These are phyloP conservation scores for Rhodotorula glutinis DNA, from an alignment of 1,284 basidiomycete species.

Conservation along the genomic window DNA sequence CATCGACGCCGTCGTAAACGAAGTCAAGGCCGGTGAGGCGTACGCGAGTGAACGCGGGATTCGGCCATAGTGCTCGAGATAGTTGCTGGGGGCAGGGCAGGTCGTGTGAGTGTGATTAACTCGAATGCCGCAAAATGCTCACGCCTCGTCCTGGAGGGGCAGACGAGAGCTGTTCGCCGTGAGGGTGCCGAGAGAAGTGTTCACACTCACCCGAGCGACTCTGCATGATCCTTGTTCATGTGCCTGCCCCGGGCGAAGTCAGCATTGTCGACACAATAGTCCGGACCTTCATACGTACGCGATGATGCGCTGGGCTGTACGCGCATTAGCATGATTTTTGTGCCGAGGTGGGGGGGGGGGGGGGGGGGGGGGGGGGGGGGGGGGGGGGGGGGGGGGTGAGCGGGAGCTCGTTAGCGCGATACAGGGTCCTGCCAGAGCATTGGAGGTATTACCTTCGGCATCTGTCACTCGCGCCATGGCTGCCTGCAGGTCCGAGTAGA, in stretches of 20 bases:
- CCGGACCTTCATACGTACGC: neutral
- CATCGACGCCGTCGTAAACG: conserved; percentile 17
- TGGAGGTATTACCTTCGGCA: conserved; percentile 2
- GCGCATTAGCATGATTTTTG: too few species aligned
- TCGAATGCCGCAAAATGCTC: too few species aligned
- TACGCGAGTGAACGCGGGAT: conserved; percentile 2
- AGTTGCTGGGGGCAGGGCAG: conserved; percentile 9
- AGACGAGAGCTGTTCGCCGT: too few species aligned
- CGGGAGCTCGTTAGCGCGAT: too few species aligned
- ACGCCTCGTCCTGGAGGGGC: too few species aligned
- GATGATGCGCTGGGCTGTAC: conserved; percentile 14
- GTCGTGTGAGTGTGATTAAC: too few species aligned
- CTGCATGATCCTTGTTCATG: conserved; percentile 30
- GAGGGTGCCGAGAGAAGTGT: too few species aligned
- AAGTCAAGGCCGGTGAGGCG: conserved; percentile 11
- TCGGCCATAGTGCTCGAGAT: conserved; percentile 20
- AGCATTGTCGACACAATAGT: neutral
- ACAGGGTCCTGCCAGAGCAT: too few species aligned
- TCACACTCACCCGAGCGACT: conserved; percentile 7
- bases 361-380: neutral
- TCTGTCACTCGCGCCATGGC: conserved; percentile 3
- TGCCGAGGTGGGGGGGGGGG: neutral
- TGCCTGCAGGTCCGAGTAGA: too few species aligned
- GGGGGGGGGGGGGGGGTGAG: too few species aligned
- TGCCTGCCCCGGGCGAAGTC: neutral